These are phyloP conservation scores for Calonectria honghensis DNA, from an alignment of 2,329 filamentous ascomycete species.

Conservation along the genomic window DNA sequence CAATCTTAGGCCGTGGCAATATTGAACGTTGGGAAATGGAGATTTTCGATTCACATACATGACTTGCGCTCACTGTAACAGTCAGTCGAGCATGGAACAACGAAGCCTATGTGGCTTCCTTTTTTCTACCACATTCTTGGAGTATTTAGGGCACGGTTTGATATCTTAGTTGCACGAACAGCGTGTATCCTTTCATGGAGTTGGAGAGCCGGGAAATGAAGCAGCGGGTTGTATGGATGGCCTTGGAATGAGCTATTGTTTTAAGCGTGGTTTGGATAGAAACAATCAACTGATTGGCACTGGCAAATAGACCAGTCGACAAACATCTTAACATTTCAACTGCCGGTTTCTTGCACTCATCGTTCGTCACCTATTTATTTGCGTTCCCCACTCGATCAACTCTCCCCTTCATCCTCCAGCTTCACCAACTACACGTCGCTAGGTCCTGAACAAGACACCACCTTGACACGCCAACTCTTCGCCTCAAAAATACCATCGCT, in stretches of 20 bases:
- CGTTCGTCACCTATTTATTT: slow-evolving; percentile 3
- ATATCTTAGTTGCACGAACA: slow-evolving; percentile 6
- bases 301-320: slow-evolving; percentile 27
- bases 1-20: background rate
- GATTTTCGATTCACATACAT: slow-evolving; percentile 1
- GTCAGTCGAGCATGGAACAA: slow-evolving; percentile 21
- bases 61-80: slow-evolving; percentile 17
- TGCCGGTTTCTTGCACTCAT: background rate
- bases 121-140: background rate
- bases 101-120: slow-evolving; percentile 6
- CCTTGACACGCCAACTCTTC: background rate
- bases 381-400: background rate
- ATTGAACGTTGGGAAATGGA: background rate
- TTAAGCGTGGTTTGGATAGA: slow-evolving; percentile 34
- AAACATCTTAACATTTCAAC: slow-evolving; percentile 3
- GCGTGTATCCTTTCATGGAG: slow-evolving; percentile 32
- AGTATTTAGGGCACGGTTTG: slow-evolving; percentile 8
- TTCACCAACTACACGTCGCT: background rate
- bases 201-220: slow-evolving; percentile 30
- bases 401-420: background rate
- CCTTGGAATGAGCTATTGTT: slow-evolving; percentile 11
- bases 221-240: slow-evolving; percentile 17
- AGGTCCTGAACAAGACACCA: background rate
- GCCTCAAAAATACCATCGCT: background rate
- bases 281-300: slow-evolving; percentile 28